These are phyloP conservation scores for Gnomoniopsis smithogilvyi DNA, from an alignment of 2,329 filamentous ascomycete genomes.

Conservation along the genomic window DNA sequence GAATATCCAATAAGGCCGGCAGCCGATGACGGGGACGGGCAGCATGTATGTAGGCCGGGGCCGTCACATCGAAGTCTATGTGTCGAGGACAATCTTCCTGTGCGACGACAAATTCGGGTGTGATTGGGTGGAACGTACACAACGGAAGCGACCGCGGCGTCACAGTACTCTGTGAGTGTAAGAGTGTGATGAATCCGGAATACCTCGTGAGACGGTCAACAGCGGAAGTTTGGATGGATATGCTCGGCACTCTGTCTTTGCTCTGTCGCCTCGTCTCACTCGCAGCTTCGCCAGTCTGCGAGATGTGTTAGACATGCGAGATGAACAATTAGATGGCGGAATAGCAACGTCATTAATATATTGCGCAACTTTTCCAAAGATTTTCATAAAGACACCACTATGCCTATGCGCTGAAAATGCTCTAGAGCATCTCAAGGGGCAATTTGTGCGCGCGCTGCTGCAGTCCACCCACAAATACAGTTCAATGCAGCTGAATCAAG, in stretches of 20 bases:
- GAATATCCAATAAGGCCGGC: not conserved
- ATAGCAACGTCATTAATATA: not conserved
- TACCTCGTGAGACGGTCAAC: slow-evolving; percentile 2
- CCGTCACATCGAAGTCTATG: not conserved
- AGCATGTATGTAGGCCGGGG: slow-evolving; percentile 2
- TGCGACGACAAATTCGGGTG: slow-evolving; percentile 1
- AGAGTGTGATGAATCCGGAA: not conserved
- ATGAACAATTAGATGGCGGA: not conserved
- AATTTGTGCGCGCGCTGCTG: too few relatives aligned
- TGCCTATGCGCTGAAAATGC: not conserved
- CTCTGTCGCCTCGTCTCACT: not conserved
- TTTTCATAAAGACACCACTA: not conserved
- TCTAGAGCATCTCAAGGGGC: too few relatives aligned
- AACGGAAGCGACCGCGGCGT: slow-evolving; percentile 11
- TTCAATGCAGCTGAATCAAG: not conserved
- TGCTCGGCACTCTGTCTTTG: slow-evolving; percentile 1
- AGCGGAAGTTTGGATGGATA: not conserved
- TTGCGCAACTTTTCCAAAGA: not conserved
- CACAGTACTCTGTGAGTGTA: not conserved
- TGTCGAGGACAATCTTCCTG: slow-evolving; percentile 14
- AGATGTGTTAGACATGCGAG: slow-evolving; percentile 15
- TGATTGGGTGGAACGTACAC: slow-evolving; percentile 10
- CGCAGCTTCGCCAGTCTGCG: not conserved
- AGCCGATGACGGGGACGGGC: slow-evolving; percentile 12
- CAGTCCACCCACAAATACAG: too few relatives aligned